These are phyloP conservation scores for Fusarium pseudonygamai DNA, from an alignment of 2,329 filamentous ascomycete species.

Conservation along the genomic window DNA sequence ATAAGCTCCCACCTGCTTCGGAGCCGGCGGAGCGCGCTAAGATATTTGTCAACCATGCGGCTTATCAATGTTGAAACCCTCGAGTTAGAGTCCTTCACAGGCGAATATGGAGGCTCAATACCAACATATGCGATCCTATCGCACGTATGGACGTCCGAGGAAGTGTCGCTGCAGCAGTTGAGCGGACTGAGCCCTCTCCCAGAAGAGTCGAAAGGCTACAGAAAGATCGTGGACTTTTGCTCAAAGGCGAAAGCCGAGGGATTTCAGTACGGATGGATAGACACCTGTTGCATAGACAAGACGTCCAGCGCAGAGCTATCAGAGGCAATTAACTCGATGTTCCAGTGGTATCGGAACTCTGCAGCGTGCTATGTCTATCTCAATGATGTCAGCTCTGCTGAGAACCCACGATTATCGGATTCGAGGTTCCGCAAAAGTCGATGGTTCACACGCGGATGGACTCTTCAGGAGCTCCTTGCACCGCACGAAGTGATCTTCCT, in stretches of 20 bases:
- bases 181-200: neutral
- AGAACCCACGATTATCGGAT: neutral
- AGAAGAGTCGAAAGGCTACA: constrained; percentile 2
- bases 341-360: constrained; percentile 1
- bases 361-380: constrained; percentile 13
- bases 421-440: constrained; percentile 7
- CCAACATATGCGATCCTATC: constrained; percentile 12
- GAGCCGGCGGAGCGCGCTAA: neutral
- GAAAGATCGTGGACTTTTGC: constrained; percentile 12
- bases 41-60: neutral
- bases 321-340: constrained; percentile 12
- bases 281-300: constrained; percentile 21
- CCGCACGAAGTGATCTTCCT: constrained; percentile 16
- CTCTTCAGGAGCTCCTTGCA: constrained; percentile 8
- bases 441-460: constrained; percentile 15
- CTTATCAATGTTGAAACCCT: constrained; percentile 18
- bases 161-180: constrained; percentile 1
- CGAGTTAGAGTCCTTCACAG: constrained; percentile 6
- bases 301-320: constrained; percentile 17
- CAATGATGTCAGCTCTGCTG: neutral
- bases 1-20: neutral
- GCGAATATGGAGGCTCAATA: neutral
- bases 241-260: constrained; percentile 5
- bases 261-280: constrained; percentile 17
- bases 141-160: constrained; percentile 8